These are phyloP conservation scores for Blepharisma stoltei DNA, from an alignment of 73 alveolate species.

Conservation along the genomic window DNA sequence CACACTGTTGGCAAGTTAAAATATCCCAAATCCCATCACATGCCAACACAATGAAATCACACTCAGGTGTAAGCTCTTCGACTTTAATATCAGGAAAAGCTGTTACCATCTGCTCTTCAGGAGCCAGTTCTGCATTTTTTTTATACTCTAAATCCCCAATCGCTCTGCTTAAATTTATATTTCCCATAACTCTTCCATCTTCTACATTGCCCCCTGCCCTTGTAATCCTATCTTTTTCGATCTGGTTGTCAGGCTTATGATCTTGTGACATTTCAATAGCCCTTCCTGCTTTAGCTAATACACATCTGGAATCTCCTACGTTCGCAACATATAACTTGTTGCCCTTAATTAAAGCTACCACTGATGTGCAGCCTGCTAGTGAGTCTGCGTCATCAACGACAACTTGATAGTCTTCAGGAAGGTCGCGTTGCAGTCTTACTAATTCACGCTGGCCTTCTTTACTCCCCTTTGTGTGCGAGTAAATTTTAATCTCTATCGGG, in stretches of 20 bases:
- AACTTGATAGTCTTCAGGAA: slow-evolving; percentile 25
- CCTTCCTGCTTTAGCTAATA: slow-evolving; percentile 62
- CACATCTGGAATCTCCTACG: slow-evolving; percentile 92
- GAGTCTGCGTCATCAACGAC: slow-evolving; percentile 38
- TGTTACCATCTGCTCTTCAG: slow-evolving; percentile 83
- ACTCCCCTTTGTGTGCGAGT: no score
- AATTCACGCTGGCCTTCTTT: not conserved
- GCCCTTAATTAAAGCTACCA: slow-evolving; percentile 65
- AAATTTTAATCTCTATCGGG: no score
- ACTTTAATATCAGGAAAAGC: slow-evolving; percentile 77
- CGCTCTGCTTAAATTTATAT: slow-evolving; percentile 75
- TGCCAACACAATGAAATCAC: slow-evolving; percentile 49
- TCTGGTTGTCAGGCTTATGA: slow-evolving; percentile 80
- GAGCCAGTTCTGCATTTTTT: slow-evolving; percentile 68
- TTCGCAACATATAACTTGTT: slow-evolving; percentile 73
- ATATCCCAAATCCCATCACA: slow-evolving; percentile 58
- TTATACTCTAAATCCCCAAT: slow-evolving; percentile 93
- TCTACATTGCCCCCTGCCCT: slow-evolving; percentile 77
- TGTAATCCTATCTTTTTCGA: slow-evolving; percentile 71
- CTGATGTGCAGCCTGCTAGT: slow-evolving; percentile 87
- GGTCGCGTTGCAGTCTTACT: not conserved
- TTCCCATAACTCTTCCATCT: slow-evolving; percentile 71
- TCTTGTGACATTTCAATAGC: slow-evolving; percentile 75
- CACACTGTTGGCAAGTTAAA: slow-evolving; percentile 33
- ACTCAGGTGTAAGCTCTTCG: slow-evolving; percentile 46